Percentiles rank a stretch among this genome's conserved stretches.
Conservation (phyloP, 1,139 yeast species). For the Diutina rugosa region DNA sequence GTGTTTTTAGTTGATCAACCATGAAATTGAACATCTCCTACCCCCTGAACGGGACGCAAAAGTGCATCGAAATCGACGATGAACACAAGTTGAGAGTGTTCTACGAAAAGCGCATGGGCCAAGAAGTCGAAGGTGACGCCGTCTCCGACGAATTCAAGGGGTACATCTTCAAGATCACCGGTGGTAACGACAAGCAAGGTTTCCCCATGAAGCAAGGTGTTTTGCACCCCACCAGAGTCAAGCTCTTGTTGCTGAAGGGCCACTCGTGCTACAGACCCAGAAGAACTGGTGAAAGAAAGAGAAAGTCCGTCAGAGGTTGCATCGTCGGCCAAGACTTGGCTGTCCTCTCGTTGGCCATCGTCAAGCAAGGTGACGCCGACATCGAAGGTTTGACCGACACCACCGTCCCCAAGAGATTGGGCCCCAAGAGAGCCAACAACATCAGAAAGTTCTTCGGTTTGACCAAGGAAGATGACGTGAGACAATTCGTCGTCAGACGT, state of each 20-base stretch:
- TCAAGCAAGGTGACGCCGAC: conserved; percentile 95
- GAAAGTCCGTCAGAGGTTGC: conserved; percentile 99
- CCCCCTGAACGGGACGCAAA: conserved; percentile 99
- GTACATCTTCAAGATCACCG: conserved; percentile 95
- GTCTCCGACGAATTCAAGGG: conserved; percentile 99
- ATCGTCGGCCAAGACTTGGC: conserved; percentile 96
- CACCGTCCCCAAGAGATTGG: conserved; percentile 96
- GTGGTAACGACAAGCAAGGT: conserved; percentile 99
- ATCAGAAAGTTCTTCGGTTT: conserved; percentile 99
- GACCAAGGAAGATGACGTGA: conserved; percentile 92
- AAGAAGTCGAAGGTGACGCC: conserved; percentile 98
- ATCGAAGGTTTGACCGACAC: conserved; percentile 92
- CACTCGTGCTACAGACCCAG: conserved; percentile 99
- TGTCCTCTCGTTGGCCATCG: conserved; percentile 83
- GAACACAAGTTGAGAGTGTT: conserved; percentile 98
- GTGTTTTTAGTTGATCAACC: background rate
- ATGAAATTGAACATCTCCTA: conserved; percentile 91
- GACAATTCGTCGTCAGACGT: conserved; percentile 78
- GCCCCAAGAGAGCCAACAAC: conserved; percentile 99
- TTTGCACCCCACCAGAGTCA: conserved; percentile 99
- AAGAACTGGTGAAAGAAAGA: conserved; percentile 99
- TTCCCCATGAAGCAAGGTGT: conserved; percentile 99
- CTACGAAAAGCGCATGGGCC: conserved; percentile 99
- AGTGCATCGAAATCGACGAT: conserved; percentile 94
- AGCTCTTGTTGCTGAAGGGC: conserved; percentile 86